phyloP scores from a whole-genome alignment of 164 flowering plant species.

The Magnolia kwangsiensis region DNA sequence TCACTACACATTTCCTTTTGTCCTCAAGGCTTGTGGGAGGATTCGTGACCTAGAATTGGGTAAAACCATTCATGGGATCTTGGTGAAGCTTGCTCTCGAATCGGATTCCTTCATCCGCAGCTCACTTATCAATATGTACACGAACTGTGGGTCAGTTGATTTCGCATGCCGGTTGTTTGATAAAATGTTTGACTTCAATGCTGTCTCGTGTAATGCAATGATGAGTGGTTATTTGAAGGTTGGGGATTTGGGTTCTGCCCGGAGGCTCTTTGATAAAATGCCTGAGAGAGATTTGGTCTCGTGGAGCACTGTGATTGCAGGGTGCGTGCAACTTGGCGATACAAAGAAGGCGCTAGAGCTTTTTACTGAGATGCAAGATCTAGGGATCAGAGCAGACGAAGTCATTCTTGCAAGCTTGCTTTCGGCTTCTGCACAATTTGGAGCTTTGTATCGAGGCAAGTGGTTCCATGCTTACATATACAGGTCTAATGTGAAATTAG shows the following conservation, averaged over 20 bases:
- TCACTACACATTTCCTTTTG: conserved; percentile 39
- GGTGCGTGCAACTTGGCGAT: conserved; percentile 30
- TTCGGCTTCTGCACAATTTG: conserved; percentile 38
- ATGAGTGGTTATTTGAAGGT: conserved; percentile 32
- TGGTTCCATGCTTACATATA: conserved; percentile 38
- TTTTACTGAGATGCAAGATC: conserved; percentile 28
- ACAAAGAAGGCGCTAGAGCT: conserved; percentile 25
- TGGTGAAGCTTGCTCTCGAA: conserved; percentile 22
- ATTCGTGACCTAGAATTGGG: conserved; percentile 2
- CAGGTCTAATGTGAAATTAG: conserved; percentile 17
- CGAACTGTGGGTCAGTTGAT: conserved; percentile 17
- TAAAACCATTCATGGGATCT: conserved; percentile 18
- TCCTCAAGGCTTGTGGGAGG: conserved; percentile 33
- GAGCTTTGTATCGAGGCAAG: conserved; percentile 34
- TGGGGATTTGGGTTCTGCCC: conserved; percentile 30
- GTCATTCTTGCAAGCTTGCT: conserved; percentile 32
- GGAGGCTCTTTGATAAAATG: conserved; percentile 35
- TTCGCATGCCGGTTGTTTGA: conserved; percentile 32
- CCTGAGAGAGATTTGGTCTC: conserved; percentile 36
- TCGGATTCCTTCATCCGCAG: conserved; percentile 18
- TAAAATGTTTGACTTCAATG: conserved; percentile 30
- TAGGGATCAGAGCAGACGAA: conserved; percentile 9
- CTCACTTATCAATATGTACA: conserved; percentile 12
- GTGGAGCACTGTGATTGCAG: conserved; percentile 43
- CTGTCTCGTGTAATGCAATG: conserved; percentile 37